Evolutionary conservation across 495 filamentous ascomycete genomes (phyloP).

Genomic region (Penicillium canescens): DNA sequence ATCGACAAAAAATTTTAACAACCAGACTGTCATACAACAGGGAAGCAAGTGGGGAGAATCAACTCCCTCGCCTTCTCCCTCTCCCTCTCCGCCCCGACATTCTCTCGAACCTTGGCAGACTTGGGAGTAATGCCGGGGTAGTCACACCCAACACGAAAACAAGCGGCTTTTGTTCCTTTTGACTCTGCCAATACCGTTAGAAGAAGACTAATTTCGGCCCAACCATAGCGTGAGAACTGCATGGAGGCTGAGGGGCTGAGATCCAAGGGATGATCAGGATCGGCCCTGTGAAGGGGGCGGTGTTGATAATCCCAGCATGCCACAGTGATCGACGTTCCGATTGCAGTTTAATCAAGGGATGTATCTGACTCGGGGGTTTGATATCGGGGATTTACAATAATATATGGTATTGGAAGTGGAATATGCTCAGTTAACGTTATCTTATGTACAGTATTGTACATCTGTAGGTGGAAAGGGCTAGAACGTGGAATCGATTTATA

Average conservation of each 20-base stretch:
- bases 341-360: slow-evolving; percentile 27
- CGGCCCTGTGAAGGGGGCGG: slow-evolving; percentile 28
- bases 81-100: not conserved
- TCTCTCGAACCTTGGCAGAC: not conserved
- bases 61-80: not conserved
- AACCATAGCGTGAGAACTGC: not conserved
- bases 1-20: not conserved
- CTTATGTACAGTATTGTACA: too few relatives aligned
- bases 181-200: not conserved
- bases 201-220: too few relatives aligned
- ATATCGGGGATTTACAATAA: slow-evolving; percentile 6
- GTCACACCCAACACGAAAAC: not conserved
- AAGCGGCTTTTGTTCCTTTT: not conserved
- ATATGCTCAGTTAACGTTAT: not conserved
- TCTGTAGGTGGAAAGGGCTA: too few relatives aligned
- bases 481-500: not conserved
- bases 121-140: not conserved
- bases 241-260: not conserved
- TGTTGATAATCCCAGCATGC: slow-evolving; percentile 34
- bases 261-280: slow-evolving; percentile 14
- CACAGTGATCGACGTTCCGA: slow-evolving; percentile 31
- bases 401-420: slow-evolving; percentile 1
- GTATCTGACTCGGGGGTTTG: not conserved
- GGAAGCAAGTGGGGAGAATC: not conserved
- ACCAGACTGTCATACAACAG: not conserved